Conservation (phyloP, 2,329 filamentous ascomycete species). For the Laburnicola sp. region DNA sequence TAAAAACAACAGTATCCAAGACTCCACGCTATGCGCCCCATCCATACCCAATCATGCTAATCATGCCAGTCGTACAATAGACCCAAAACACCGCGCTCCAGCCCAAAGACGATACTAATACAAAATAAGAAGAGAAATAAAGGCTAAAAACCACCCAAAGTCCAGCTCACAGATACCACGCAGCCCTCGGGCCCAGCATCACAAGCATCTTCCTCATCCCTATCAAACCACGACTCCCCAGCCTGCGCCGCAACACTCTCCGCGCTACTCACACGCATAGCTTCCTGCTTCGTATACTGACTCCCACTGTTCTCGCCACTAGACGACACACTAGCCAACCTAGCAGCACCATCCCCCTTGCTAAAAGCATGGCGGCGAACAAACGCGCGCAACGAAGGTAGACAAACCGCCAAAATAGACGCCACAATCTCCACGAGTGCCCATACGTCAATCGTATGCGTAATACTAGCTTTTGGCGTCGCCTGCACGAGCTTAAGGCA, state of each 20-base stretch:
- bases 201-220: constrained; percentile 6
- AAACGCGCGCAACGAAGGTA: constrained; percentile 29
- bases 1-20: background rate
- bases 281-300: background rate
- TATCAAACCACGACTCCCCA: constrained; percentile 7
- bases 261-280: background rate
- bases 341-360: constrained; percentile 3
- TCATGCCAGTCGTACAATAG: too few relatives aligned
- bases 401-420: constrained; percentile 32
- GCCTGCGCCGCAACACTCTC: background rate
- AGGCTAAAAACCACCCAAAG: background rate
- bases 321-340: background rate
- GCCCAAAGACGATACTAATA: background rate
- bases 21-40: background rate
- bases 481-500: constrained; percentile 29
- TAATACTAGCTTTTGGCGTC: constrained; percentile 30
- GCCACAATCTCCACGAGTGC: constrained; percentile 38
- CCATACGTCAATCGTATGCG: constrained; percentile 41
- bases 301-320: background rate
- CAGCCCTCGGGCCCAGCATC: constrained; percentile 25
- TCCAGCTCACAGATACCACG: background rate
- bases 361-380: constrained; percentile 15
- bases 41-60: too few relatives aligned
- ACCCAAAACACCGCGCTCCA: background rate
- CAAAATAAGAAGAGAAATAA: background rate